Percentiles rank a stretch among this genome's conserved stretches.
Evolutionary conservation across 2,329 filamentous ascomycete species (phyloP).

Genomic region (Xylariaceae sp.): DNA sequence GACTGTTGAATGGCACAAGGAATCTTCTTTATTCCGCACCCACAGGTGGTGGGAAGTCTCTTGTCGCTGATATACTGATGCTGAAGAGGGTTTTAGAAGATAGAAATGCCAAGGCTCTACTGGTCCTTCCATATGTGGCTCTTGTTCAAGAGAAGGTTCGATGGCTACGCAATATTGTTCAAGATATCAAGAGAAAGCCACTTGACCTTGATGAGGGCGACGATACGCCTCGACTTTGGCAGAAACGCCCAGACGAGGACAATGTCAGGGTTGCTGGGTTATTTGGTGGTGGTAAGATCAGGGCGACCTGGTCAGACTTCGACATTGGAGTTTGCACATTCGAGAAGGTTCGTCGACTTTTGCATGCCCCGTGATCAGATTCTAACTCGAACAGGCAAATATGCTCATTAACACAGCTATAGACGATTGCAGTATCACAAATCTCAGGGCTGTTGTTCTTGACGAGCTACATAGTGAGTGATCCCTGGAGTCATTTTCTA

Average conservation of each 20-base stretch:
- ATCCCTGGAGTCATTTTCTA: too few relatives aligned
- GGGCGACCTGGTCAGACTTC: conserved; percentile 73
- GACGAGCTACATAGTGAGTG: conserved; percentile 86
- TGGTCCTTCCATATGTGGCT: conserved; percentile 79
- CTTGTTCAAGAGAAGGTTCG: conserved; percentile 81
- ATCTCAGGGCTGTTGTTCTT: conserved; percentile 71
- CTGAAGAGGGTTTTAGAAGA: conserved; percentile 72
- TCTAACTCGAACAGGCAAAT: conserved; percentile 64
- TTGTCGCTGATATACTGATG: conserved; percentile 77
- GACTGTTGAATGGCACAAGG: conserved; percentile 67
- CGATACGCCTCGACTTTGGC: conserved; percentile 54
- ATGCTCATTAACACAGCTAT: conserved; percentile 76
- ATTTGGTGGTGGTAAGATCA: conserved; percentile 75
- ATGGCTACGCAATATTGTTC: conserved; percentile 73
- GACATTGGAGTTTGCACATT: conserved; percentile 82
- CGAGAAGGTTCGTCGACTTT: conserved; percentile 64
- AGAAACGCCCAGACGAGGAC: conserved; percentile 62
- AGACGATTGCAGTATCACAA: conserved; percentile 70
- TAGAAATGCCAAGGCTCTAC: conserved; percentile 69
- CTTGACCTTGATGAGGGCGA: conserved; percentile 41
- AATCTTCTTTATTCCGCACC: conserved; percentile 83
- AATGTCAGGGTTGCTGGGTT: conserved; percentile 72
- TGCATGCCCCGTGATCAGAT: background rate
- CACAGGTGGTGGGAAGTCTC: conserved; percentile 78
- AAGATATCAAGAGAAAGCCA: conserved; percentile 58